Conservation (phyloP, 208 protist genomes). For the Vickermania spadyakhi region DNA sequence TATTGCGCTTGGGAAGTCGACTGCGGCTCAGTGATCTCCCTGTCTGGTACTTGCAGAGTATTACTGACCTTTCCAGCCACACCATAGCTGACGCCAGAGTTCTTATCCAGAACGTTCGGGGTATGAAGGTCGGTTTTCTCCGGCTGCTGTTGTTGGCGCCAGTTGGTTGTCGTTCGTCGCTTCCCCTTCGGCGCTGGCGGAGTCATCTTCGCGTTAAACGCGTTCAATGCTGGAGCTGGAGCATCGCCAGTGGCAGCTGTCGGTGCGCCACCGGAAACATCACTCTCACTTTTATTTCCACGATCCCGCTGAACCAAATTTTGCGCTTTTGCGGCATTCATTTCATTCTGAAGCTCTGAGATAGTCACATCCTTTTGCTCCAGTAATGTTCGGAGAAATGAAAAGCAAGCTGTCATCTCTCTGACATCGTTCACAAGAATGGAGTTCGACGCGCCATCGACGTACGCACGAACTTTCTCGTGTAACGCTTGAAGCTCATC, state of each 20-base stretch:
- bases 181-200: not conserved
- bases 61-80: slow-evolving; percentile 9
- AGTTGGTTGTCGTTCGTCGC: not conserved
- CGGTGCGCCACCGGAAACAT: not conserved
- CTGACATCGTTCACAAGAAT: slow-evolving; percentile 57
- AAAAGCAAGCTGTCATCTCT: slow-evolving; percentile 83
- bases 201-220: not conserved
- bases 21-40: not conserved
- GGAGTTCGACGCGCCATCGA: slow-evolving; percentile 43
- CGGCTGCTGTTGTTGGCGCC: not conserved
- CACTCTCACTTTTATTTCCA: slow-evolving; percentile 2
- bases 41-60: slow-evolving; percentile 2
- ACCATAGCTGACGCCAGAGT: slow-evolving; percentile 26
- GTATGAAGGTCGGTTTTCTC: slow-evolving; percentile 10
- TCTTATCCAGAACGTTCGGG: slow-evolving; percentile 21
- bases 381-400: slow-evolving; percentile 40
- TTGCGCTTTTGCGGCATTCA: slow-evolving; percentile 4
- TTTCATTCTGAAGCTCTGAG: slow-evolving; percentile 15
- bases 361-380: slow-evolving; percentile 22
- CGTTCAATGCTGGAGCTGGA: not conserved
- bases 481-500: slow-evolving; percentile 59
- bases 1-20: no score
- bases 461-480: slow-evolving; percentile 44
- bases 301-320: not conserved
- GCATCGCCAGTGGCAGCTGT: not conserved